Evolutionary conservation across 495 filamentous ascomycete species (phyloP).

Genomic region (Clohesyomyces aquaticus): DNA sequence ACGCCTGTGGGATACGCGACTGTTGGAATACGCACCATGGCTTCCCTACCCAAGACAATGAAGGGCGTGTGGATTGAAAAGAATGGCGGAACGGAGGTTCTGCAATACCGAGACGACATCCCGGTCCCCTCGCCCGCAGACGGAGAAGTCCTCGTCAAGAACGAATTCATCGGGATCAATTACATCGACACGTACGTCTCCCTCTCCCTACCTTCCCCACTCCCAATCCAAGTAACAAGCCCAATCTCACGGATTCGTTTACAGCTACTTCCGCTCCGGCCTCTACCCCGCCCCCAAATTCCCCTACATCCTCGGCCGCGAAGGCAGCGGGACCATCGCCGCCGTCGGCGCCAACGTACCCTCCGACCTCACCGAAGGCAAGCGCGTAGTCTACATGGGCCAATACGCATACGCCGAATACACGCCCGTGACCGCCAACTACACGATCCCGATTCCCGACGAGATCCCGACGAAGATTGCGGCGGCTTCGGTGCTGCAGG

Average conservation of each 20-base stretch:
- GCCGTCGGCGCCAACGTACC: constrained; percentile 52
- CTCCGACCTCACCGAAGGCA: constrained; percentile 36
- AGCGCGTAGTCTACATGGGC: constrained; percentile 51
- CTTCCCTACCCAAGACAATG: constrained; percentile 65
- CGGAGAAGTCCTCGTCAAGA: constrained; percentile 80
- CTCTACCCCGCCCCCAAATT: constrained; percentile 72
- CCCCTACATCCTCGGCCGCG: constrained; percentile 82
- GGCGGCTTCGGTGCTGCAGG: constrained; percentile 75
- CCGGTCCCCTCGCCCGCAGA: constrained; percentile 74
- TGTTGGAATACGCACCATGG: constrained; percentile 5
- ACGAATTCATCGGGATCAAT: constrained; percentile 84
- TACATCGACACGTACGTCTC: constrained; percentile 70
- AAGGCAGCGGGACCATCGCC: constrained; percentile 70
- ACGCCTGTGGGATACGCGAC: no score
- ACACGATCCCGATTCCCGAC: constrained; percentile 67
- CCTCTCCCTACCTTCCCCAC: constrained; percentile 3
- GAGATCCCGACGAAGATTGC: constrained; percentile 63
- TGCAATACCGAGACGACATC: constrained; percentile 73
- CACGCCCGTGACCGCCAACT: constrained; percentile 61
- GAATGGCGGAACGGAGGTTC: constrained; percentile 76
- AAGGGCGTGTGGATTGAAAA: constrained; percentile 74
- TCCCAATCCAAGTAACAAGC: constrained; percentile 5
- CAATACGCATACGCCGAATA: constrained; percentile 76
- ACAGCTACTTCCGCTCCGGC: constrained; percentile 86
- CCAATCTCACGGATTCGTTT: constrained; percentile 21